phyloP scores from a whole-genome alignment of 2,329 filamentous ascomycete genomes.

The Apiospora koreana region DNA sequence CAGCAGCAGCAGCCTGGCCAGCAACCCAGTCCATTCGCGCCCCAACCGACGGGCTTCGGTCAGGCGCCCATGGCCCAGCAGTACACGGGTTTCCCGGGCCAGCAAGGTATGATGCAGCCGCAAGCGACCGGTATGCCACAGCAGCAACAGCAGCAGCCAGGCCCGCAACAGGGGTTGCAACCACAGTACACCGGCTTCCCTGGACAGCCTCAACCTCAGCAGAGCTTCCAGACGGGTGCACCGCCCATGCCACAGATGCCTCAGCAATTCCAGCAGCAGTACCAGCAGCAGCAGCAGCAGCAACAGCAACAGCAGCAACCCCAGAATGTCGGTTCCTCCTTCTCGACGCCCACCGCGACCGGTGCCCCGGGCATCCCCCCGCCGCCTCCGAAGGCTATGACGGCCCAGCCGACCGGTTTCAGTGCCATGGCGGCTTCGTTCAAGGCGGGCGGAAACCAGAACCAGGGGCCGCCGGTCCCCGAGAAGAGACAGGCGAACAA shows the following conservation, averaged over 20 bases:
- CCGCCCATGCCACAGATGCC: conserved; percentile 63
- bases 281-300: conserved; percentile 53
- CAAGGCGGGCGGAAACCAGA: conserved; percentile 49
- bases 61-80: conserved; percentile 58
- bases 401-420: conserved; percentile 68
- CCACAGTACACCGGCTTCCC: conserved; percentile 48
- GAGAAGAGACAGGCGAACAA: conserved; percentile 62
- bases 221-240: conserved; percentile 61
- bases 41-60: conserved; percentile 62
- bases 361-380: conserved; percentile 45
- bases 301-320: conserved; percentile 43
- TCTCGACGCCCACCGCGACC: conserved; percentile 52
- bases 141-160: conserved; percentile 69
- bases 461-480: conserved; percentile 45
- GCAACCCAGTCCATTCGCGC: conserved; percentile 56
- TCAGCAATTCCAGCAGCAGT: conserved; percentile 61
- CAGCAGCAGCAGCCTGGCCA: conserved; percentile 42
- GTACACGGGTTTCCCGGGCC: conserved; percentile 60
- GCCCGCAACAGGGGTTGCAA: conserved; percentile 48
- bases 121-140: conserved; percentile 57
- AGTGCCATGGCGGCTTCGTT: conserved; percentile 68
- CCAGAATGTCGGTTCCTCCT: conserved; percentile 46
- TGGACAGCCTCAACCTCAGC: conserved; percentile 52
- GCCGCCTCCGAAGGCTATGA: conserved; percentile 60
- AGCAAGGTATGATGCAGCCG: conserved; percentile 50